Evolutionary conservation across 2,329 filamentous ascomycete species (phyloP).

Genomic region (Juglanconis juglandina): DNA sequence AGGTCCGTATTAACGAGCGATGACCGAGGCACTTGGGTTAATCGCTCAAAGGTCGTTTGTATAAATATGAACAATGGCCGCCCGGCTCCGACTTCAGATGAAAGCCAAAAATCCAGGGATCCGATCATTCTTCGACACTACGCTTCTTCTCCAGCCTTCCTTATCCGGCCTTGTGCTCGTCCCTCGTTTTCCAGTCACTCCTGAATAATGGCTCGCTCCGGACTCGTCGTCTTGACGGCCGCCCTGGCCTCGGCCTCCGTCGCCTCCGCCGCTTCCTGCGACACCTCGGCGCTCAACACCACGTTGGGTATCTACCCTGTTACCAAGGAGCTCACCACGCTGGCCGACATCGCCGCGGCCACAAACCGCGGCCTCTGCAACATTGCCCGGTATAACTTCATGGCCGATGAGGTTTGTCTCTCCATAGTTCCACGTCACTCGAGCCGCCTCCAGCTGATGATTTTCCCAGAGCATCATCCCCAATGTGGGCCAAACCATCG

Average conservation of each 20-base stretch:
- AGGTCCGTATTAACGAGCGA: too few species aligned
- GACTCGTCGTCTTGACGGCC: neutral
- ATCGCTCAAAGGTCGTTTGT: too few species aligned
- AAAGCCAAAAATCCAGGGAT: neutral
- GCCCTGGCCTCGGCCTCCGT: conserved; percentile 11
- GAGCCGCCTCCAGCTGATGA: neutral
- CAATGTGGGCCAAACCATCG: conserved; percentile 6
- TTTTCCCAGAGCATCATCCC: neutral
- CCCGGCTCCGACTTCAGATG: neutral
- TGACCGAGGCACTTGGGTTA: too few species aligned
- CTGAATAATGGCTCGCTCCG: neutral
- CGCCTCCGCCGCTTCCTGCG: neutral
- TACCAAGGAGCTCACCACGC: neutral
- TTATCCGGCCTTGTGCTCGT: neutral
- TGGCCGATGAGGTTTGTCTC: conserved; percentile 5
- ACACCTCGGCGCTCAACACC: conserved; percentile 7
- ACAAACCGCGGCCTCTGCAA: conserved; percentile 3
- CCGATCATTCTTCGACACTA: neutral
- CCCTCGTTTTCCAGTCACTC: neutral
- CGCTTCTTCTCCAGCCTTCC: neutral
- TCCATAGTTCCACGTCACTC: neutral
- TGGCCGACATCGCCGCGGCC: neutral
- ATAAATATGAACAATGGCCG: too few species aligned
- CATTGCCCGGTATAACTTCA: conserved; percentile 8
- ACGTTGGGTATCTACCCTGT: neutral